phyloP scores from a whole-genome alignment of 139 green algal species.

The Chlamydomonas sp. region DNA sequence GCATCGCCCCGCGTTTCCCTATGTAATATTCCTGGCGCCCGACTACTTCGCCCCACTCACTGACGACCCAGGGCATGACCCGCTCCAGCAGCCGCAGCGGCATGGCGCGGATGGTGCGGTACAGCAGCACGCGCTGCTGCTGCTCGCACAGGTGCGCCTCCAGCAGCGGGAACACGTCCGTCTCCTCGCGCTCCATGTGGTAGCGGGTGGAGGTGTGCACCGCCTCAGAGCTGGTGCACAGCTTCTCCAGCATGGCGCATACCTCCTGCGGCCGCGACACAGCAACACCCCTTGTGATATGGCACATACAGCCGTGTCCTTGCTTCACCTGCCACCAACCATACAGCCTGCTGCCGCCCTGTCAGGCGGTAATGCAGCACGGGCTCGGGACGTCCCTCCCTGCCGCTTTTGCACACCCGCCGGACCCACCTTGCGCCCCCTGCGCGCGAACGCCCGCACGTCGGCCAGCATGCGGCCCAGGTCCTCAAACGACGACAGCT shows the following conservation, averaged over 20 bases:
- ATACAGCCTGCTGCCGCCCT: too few relatives aligned
- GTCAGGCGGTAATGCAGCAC: too few relatives aligned
- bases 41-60: conserved; percentile 35
- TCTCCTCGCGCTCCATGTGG: conserved; percentile 80
- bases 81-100: conserved; percentile 93
- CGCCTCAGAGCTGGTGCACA: conserved; percentile 62
- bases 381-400: too few relatives aligned
- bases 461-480: conserved; percentile 83
- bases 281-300: not conserved
- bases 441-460: conserved; percentile 74
- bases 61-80: conserved; percentile 92
- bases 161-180: conserved; percentile 86
- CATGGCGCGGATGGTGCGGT: conserved; percentile 90
- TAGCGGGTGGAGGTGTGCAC: conserved; percentile 57
- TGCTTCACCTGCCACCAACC: too few relatives aligned
- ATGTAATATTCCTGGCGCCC: too few relatives aligned
- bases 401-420: too few relatives aligned
- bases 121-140: conserved; percentile 92
- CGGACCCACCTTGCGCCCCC: conserved; percentile 58
- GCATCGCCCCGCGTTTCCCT: too few relatives aligned
- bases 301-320: too few relatives aligned
- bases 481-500: conserved; percentile 77
- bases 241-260: conserved; percentile 67
- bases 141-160: conserved; percentile 63
- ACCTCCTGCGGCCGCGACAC: conserved; percentile 58